These are phyloP conservation scores for Mycena epipterygia DNA, from an alignment of 768 basidiomycete genomes.

Conservation along the genomic window DNA sequence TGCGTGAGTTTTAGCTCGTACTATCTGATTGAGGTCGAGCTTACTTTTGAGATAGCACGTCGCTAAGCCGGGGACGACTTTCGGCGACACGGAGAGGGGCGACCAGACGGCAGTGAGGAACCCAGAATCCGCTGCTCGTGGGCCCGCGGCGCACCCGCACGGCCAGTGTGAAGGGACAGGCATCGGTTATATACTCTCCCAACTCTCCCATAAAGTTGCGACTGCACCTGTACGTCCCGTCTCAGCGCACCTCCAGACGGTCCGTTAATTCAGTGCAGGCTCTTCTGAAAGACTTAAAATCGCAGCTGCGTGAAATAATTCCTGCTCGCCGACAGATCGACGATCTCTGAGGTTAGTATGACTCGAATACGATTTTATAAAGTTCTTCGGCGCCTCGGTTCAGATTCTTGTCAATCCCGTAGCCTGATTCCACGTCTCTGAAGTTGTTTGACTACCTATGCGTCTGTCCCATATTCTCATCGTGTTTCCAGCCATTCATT, in stretches of 20 bases:
- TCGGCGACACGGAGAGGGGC: constrained; percentile 33
- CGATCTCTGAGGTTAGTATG: constrained; percentile 11
- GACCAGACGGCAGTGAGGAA: background rate
- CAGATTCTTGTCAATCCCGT: background rate
- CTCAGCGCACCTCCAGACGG: background rate
- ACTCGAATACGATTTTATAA: background rate
- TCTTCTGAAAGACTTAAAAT: background rate
- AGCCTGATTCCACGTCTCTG: too few relatives aligned
- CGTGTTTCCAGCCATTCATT: too few relatives aligned
- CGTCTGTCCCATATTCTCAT: too few relatives aligned
- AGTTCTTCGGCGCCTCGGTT: background rate
- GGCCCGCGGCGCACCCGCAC: constrained; percentile 1
- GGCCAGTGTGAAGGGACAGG: constrained; percentile 28
- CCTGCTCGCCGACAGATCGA: background rate
- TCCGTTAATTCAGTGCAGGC: background rate
- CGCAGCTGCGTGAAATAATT: constrained; percentile 5
- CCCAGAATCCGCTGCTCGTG: background rate
- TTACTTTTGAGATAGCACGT: constrained; percentile 10
- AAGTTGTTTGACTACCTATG: too few relatives aligned
- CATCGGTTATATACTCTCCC: constrained; percentile 20
- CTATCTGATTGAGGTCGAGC: background rate
- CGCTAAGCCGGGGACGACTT: constrained; percentile 17
- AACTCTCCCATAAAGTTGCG: background rate
- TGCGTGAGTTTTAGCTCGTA: constrained; percentile 49
- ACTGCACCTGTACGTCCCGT: constrained; percentile 7